phyloP scores from a whole-genome alignment of 768 basidiomycete genomes.

The Crepidotus variabilis region DNA sequence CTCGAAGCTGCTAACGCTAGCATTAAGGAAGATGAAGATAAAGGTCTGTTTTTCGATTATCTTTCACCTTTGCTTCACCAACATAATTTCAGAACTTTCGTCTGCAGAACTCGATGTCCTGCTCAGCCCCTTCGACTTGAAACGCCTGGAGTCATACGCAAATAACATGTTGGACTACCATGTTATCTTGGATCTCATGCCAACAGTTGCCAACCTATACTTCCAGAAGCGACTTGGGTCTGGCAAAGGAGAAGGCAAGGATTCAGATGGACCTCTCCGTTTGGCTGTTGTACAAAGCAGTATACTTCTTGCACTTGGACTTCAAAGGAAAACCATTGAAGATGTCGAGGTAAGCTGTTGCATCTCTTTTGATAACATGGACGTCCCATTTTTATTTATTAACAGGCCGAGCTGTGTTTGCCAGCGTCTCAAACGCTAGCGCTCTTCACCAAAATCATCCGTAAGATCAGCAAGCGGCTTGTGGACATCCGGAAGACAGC shows the following conservation, averaged over 20 bases:
- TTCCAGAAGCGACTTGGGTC: slow-evolving; percentile 69
- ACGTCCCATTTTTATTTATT: neutral
- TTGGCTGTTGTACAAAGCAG: slow-evolving; percentile 89
- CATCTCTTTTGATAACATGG: neutral
- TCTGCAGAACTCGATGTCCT: slow-evolving; percentile 48
- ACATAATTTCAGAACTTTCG: slow-evolving; percentile 24
- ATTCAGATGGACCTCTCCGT: slow-evolving; percentile 44
- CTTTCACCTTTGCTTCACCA: neutral
- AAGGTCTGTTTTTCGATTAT: slow-evolving; percentile 24
- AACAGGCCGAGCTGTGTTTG: slow-evolving; percentile 72
- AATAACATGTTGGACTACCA: slow-evolving; percentile 97
- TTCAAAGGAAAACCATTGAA: slow-evolving; percentile 88
- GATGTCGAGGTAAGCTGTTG: slow-evolving; percentile 67
- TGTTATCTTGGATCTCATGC: slow-evolving; percentile 89
- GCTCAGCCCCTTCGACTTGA: slow-evolving; percentile 90
- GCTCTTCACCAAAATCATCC: slow-evolving; percentile 85
- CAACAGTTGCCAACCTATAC: slow-evolving; percentile 74
- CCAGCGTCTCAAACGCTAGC: slow-evolving; percentile 88
- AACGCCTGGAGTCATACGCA: slow-evolving; percentile 92
- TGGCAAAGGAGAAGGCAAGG: slow-evolving; percentile 7
- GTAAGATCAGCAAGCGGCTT: slow-evolving; percentile 76
- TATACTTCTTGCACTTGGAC: slow-evolving; percentile 83
- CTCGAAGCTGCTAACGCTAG: slow-evolving; percentile 80
- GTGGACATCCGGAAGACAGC: slow-evolving; percentile 77
- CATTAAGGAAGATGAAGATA: slow-evolving; percentile 40